phyloP scores from a whole-genome alignment of 345 rosid species.

The Rubroshorea leprosula region DNA sequence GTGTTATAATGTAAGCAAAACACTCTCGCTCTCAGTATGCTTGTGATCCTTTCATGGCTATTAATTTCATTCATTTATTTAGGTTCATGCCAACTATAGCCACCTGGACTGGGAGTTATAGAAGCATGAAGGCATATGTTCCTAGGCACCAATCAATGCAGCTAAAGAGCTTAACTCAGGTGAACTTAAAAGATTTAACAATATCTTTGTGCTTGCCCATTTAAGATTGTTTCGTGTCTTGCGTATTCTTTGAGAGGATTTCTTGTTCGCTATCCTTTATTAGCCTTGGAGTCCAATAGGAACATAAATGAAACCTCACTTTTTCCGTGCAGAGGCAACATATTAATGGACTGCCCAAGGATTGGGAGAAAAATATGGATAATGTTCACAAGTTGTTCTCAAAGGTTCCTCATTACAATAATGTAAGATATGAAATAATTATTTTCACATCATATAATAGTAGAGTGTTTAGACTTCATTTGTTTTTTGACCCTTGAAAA shows the following conservation, averaged over 20 bases:
- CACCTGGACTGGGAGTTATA: constrained; percentile 79
- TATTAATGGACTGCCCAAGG: constrained; percentile 49
- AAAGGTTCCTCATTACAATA: constrained; percentile 66
- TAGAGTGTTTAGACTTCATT: not conserved
- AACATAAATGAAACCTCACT: constrained; percentile 1
- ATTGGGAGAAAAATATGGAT: constrained; percentile 58
- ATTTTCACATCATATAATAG: not conserved
- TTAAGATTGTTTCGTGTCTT: too few relatives aligned
- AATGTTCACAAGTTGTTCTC: constrained; percentile 57
- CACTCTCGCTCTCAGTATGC: not conserved
- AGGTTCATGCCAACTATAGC: constrained; percentile 79
- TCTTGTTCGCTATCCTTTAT: not conserved
- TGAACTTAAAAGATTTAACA: constrained; percentile 15
- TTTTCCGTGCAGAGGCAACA: constrained; percentile 47
- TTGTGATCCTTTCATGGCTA: not conserved
- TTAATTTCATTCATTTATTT: constrained; percentile 14
- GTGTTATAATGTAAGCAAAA: constrained; percentile 58
- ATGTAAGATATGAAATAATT: constrained; percentile 27
- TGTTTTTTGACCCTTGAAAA: not conserved
- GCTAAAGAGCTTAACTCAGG: constrained; percentile 56
- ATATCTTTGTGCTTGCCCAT: too few relatives aligned
- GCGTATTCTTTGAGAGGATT: not conserved
- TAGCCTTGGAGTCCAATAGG: not conserved
- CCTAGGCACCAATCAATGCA: constrained; percentile 76
- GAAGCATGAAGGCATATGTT: constrained; percentile 60